Evolutionary conservation across 768 basidiomycete genomes (phyloP).

Genomic region (Leccinum longicurvipes): DNA sequence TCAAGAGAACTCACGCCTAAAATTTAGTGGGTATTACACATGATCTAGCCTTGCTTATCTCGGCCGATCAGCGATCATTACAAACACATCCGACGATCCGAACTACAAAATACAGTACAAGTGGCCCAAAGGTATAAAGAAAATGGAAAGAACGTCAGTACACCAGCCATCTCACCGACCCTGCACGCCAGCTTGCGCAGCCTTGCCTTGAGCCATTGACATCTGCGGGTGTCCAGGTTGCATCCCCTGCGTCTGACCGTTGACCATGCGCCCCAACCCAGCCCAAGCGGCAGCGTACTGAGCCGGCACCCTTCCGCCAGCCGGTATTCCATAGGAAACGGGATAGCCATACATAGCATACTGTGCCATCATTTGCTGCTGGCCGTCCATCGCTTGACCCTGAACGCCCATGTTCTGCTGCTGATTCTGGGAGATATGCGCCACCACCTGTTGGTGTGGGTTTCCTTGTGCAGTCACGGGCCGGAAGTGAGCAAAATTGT

Average conservation of each 20-base stretch:
- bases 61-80: conserved; percentile 11
- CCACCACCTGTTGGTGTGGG: conserved; percentile 23
- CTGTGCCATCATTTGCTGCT: conserved; percentile 31
- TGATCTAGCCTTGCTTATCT: conserved; percentile 14
- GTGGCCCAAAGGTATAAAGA: conserved; percentile 4
- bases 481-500: conserved; percentile 36
- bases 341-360: conserved; percentile 28
- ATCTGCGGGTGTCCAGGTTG: conserved; percentile 31
- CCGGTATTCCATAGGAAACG: conserved; percentile 15
- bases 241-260: conserved; percentile 28
- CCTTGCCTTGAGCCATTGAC: conserved; percentile 31
- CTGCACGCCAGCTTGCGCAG: conserved; percentile 31
- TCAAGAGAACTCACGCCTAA: conserved; percentile 5
- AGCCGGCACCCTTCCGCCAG: conserved; percentile 14
- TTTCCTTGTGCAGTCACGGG: conserved; percentile 28
- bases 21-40: not conserved
- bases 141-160: conserved; percentile 6
- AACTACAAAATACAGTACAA: conserved; percentile 10
- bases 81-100: not conserved
- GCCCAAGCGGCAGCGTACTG: conserved; percentile 27
- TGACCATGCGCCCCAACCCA: conserved; percentile 19
- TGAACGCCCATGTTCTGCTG: conserved; percentile 28
- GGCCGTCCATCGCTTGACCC: conserved; percentile 23
- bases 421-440: conserved; percentile 26
- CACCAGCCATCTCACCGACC: conserved; percentile 28